phyloP scores from a whole-genome alignment of 371 early-diverging fungal genomes.

The Zychaea mexicana region DNA sequence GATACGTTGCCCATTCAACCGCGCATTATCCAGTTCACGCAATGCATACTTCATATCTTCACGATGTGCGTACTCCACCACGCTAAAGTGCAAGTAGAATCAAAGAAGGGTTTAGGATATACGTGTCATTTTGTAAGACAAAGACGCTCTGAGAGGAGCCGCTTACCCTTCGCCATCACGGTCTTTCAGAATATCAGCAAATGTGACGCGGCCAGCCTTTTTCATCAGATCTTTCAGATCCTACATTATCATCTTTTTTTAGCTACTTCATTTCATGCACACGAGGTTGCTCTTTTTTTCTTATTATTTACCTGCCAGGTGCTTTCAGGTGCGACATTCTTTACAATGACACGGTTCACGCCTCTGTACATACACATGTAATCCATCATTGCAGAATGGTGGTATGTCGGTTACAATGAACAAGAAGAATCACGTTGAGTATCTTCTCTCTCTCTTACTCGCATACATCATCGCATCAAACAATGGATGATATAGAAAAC shows the following conservation, averaged over 20 bases:
- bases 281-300: not conserved
- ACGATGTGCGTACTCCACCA: conserved; percentile 83
- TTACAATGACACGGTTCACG: conserved; percentile 60
- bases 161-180: conserved; percentile 83
- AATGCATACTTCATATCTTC: conserved; percentile 85
- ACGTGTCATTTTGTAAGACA: no score
- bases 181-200: conserved; percentile 84
- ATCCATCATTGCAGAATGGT: not conserved
- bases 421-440: no score
- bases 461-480: no score
- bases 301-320: conserved; percentile 71
- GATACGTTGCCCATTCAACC: conserved; percentile 79
- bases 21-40: conserved; percentile 78
- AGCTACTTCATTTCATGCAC: not conserved
- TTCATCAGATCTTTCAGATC: conserved; percentile 94
- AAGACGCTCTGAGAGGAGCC: no score
- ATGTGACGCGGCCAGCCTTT: conserved; percentile 90
- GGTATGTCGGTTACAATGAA: no score
- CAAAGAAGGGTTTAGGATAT: no score
- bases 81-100: no score
- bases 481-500: no score
- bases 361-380: not conserved
- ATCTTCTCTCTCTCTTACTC: not conserved
- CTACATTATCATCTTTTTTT: conserved; percentile 38
- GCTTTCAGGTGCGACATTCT: conserved; percentile 65